Evolutionary conservation across 2,329 filamentous ascomycete species (phyloP).

Genomic region (Monilinia vaccinii-corymbosi): DNA sequence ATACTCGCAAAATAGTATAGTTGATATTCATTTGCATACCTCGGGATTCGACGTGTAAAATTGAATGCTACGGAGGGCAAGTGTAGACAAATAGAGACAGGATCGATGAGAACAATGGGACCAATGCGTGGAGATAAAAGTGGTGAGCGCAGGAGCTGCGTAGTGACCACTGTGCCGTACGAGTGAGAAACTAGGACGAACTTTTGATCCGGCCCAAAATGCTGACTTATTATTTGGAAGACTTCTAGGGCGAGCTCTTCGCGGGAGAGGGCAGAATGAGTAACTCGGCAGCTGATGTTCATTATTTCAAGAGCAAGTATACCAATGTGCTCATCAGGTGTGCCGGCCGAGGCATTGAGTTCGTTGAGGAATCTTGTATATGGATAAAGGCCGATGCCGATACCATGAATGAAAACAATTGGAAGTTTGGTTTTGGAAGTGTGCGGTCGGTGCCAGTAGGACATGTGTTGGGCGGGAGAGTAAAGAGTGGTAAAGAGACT

Average conservation of each 20-base stretch:
- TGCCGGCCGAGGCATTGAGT: conserved; percentile 34
- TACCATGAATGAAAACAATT: conserved; percentile 54
- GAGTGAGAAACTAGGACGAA: conserved; percentile 46
- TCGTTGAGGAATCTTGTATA: conserved; percentile 46
- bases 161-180: conserved; percentile 45
- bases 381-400: conserved; percentile 50
- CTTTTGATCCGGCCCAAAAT: conserved; percentile 37
- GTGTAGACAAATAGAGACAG: conserved; percentile 50
- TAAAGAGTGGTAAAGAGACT: conserved; percentile 36
- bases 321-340: conserved; percentile 41
- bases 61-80: conserved; percentile 56
- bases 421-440: conserved; percentile 47
- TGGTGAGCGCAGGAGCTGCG: conserved; percentile 43
- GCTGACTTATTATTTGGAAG: conserved; percentile 39
- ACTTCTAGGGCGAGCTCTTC: conserved; percentile 44
- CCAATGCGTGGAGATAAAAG: conserved; percentile 36
- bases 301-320: conserved; percentile 51
- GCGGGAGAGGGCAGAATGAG: conserved; percentile 37
- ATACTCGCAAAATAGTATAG: conserved; percentile 51
- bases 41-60: conserved; percentile 40
- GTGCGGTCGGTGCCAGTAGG: conserved; percentile 54
- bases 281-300: conserved; percentile 49
- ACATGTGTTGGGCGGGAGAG: conserved; percentile 40
- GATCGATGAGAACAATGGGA: conserved; percentile 47
- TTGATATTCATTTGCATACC: conserved; percentile 46